Evolutionary conservation across 441 rosid species (phyloP).

Genomic region (Melastoma candidum): DNA sequence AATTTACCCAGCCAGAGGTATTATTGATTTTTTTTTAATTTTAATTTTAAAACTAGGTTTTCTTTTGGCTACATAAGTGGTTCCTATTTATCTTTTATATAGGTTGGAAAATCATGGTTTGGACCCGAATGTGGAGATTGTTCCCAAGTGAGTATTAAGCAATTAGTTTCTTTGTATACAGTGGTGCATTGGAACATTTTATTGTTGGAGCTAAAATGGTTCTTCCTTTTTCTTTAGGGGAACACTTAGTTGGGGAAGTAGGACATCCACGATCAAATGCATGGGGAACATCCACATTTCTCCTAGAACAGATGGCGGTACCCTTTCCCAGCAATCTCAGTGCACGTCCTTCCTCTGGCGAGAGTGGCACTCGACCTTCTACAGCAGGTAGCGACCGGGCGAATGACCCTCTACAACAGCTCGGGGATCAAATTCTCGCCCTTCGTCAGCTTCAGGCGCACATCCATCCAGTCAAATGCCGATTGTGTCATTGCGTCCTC

Average conservation of each 20-base stretch:
- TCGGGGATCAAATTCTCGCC: conserved; percentile 82
- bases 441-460: conserved; percentile 91
- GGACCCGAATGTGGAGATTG: conserved; percentile 96
- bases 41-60: conserved; percentile 5
- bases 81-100: conserved; percentile 23
- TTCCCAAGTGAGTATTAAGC: conserved; percentile 80
- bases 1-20: conserved; percentile 99
- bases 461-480: conserved; percentile 68
- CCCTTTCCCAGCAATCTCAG: conserved; percentile 71
- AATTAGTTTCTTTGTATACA: neutral
- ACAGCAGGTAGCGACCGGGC: conserved; percentile 83
- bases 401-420: conserved; percentile 44
- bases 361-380: conserved; percentile 87
- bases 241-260: conserved; percentile 93
- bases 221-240: conserved; percentile 40
- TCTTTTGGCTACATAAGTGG: conserved; percentile 4
- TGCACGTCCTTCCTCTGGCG: conserved; percentile 96
- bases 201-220: neutral
- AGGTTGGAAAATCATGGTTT: conserved; percentile 97
- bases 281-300: conserved; percentile 79
- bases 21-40: conserved; percentile 6
- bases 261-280: conserved; percentile 68
- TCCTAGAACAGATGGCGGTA: conserved; percentile 63
- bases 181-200: neutral
- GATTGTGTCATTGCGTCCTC: conserved; percentile 64